Evolutionary conservation across 345 rosid genomes (phyloP).

Genomic region (Brassica cretica): DNA sequence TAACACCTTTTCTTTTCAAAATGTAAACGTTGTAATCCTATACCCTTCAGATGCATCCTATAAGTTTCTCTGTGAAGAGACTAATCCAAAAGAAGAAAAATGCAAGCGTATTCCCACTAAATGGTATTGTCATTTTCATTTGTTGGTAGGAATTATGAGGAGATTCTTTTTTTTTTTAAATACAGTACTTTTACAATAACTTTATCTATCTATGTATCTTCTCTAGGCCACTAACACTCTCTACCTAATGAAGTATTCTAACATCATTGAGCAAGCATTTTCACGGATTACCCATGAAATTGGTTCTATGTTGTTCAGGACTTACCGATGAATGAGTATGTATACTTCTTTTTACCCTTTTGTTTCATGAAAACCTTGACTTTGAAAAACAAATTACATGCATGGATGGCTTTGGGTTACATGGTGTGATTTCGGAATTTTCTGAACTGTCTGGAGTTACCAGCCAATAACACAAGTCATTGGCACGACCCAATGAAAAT

Average conservation of each 20-base stretch:
- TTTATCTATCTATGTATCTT: conserved; percentile 6
- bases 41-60: conserved; percentile 74
- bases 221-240: conserved; percentile 42
- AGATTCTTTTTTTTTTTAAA: not conserved
- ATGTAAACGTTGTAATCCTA: conserved; percentile 81
- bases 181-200: not conserved
- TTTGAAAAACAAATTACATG: not conserved
- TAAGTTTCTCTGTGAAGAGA: conserved; percentile 62
- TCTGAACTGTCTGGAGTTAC: conserved; percentile 50
- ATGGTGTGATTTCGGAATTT: conserved; percentile 63
- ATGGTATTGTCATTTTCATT: conserved; percentile 43
- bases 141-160: not conserved
- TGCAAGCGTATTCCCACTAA: conserved; percentile 39
- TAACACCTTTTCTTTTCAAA: conserved; percentile 27
- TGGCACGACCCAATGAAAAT: conserved; percentile 68
- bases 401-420: conserved; percentile 38
- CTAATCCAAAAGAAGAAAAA: conserved; percentile 39
- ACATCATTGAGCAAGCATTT: conserved; percentile 36
- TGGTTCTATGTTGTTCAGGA: conserved; percentile 81
- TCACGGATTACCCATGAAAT: conserved; percentile 40
- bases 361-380: not conserved
- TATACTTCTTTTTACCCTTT: conserved; percentile 24
- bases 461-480: conserved; percentile 65
- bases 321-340: conserved; percentile 66
- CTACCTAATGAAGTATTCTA: conserved; percentile 40